Base-by-base conservation (phyloP, 1,284 basidiomycete species). In the Sutorius eximius region DNA sequence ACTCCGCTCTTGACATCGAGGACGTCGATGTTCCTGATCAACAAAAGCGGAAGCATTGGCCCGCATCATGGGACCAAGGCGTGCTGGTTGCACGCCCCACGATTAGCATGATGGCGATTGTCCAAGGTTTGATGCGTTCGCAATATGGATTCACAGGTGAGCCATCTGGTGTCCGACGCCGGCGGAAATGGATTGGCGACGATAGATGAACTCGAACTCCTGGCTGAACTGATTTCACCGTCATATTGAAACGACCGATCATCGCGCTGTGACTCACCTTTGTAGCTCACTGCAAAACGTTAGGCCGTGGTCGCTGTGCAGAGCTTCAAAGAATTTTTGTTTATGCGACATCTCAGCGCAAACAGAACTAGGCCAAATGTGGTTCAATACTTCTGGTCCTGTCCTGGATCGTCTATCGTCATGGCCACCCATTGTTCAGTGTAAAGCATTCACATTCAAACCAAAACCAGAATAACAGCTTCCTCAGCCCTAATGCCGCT, bases 171-270 rank as follows among this genome's bases (percentile, higher is more conserved):
- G 10, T 49, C 46, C 53, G 47, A 29, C 9, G 18, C 24, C 55
- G 37, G 27, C 53, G 56, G 56, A 53, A n/a, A 34, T 24, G 30
- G 30, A n/a, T 38, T 52, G 27, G 48, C 27, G 18, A 29, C 16
- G n/a, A 50, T 20, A 20, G 5, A 22, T 51, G 24, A 15, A 15
- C 9, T 18, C 24, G 5, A 13, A 16, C 24, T 27, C 9, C 16
- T 54, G 53, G 55, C 37, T 41, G 37, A 36, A 58, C 8, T 32
- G 55, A 58, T 53, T 34, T 55, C 27, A 22, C 55, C 18, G 50
- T 58, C 32, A 58, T 24, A 29, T 53, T 58, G 56, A 55, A 58
- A 52, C 55, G 6, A 27, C 55, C 53, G 53, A 53, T 41, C 38
- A 16, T 40, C 55, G 55, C 52, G 2, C 32, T 2, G n/a, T 55